phyloP scores from a whole-genome alignment of 345 rosid species.

The Eutrema yunnanense region DNA sequence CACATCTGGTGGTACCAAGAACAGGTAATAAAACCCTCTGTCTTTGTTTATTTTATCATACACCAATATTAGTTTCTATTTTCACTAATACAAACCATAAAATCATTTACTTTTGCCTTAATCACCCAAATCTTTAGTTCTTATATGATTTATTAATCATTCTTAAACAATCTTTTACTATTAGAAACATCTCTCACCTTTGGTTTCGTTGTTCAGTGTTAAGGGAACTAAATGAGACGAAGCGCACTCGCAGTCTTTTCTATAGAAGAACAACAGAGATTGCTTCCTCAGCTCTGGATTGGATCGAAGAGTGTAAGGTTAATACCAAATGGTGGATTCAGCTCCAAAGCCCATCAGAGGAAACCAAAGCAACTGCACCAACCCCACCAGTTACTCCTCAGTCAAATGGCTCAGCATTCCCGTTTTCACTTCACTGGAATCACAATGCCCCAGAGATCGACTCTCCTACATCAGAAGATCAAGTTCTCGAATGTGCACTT shows the following conservation, averaged over 20 bases:
- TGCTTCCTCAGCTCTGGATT: conserved; percentile 49
- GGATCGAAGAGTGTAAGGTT: conserved; percentile 72
- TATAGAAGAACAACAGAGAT: conserved; percentile 52
- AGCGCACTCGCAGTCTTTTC: conserved; percentile 38
- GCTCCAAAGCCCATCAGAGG: conserved; percentile 60
- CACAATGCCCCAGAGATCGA: conserved; percentile 22
- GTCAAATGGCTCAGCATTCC: conserved; percentile 30
- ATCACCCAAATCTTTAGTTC: background rate
- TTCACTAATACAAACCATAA: background rate
- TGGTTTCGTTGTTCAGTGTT: conserved; percentile 38
- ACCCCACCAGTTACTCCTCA: conserved; percentile 74
- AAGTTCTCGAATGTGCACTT: conserved; percentile 62
- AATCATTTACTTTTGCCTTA: background rate
- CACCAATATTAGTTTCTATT: background rate
- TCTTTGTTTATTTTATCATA: background rate
- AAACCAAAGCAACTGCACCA: conserved; percentile 40
- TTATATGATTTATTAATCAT: background rate
- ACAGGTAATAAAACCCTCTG: conserved; percentile 41
- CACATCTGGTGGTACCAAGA: conserved; percentile 63
- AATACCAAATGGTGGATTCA: conserved; percentile 83
- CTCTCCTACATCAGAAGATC: conserved; percentile 73
- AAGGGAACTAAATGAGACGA: conserved; percentile 65
- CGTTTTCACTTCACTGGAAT: conserved; percentile 21
- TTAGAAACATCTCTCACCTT: background rate
- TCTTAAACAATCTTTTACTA: background rate